These are phyloP conservation scores for Canavalia gladiata DNA, from an alignment of 306 rosid species.

Conservation along the genomic window DNA sequence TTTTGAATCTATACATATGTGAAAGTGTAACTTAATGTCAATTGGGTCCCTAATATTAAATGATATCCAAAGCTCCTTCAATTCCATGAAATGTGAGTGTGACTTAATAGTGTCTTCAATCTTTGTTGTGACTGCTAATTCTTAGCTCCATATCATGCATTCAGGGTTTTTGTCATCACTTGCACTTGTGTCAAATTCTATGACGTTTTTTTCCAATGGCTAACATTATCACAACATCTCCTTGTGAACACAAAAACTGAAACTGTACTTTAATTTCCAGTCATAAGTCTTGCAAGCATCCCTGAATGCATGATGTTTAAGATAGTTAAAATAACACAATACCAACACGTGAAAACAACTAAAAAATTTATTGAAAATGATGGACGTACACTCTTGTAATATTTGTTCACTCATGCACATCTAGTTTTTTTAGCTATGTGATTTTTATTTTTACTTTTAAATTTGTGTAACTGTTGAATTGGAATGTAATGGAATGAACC, in stretches of 20 bases:
- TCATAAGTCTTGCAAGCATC: neutral
- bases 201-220: neutral
- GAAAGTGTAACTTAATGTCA: neutral
- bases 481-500: too few species aligned
- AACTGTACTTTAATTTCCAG: neutral
- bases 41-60: conserved; percentile 46
- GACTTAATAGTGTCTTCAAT: neutral
- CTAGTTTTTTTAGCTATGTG: too few species aligned
- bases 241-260: neutral
- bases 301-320: too few species aligned
- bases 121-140: neutral
- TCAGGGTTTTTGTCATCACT: neutral
- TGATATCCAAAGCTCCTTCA: neutral
- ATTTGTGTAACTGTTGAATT: too few species aligned
- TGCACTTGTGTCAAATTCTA: neutral
- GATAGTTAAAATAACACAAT: too few species aligned
- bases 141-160: neutral
- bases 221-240: neutral
- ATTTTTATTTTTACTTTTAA: too few species aligned
- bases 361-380: too few species aligned
- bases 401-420: too few species aligned
- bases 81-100: conserved; percentile 10
- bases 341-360: too few species aligned
- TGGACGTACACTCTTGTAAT: too few species aligned
- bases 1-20: conserved; percentile 25